Evolutionary conservation across 2,329 filamentous ascomycete species (phyloP).

Genomic region (Dothistroma pini): DNA sequence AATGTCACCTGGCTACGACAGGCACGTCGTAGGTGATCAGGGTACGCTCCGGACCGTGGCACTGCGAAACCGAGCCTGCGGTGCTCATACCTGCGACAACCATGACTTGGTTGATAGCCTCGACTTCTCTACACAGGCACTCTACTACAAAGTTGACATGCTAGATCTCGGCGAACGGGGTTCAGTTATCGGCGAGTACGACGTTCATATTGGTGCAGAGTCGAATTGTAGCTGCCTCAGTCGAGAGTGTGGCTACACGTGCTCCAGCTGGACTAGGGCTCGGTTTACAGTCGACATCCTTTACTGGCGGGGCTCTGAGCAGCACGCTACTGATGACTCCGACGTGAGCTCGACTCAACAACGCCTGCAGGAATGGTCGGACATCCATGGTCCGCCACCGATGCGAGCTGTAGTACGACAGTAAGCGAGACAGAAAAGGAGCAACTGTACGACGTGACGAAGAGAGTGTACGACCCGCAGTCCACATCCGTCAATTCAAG

Average conservation of each 20-base stretch:
- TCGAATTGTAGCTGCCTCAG: neutral
- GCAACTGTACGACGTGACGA: too few relatives aligned
- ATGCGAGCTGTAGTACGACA: too few relatives aligned
- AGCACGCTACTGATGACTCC: neutral
- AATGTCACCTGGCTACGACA: neutral
- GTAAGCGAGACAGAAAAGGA: too few relatives aligned
- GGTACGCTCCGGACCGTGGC: neutral
- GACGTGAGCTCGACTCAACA: neutral
- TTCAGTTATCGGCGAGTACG: neutral
- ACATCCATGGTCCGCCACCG: too few relatives aligned
- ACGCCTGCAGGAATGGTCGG: too few relatives aligned
- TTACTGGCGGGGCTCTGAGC: neutral
- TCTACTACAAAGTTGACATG: neutral
- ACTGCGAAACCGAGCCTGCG: neutral
- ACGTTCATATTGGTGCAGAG: neutral
- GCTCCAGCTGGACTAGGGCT: neutral
- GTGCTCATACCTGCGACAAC: neutral
- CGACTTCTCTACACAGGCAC: neutral
- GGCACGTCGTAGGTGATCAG: neutral
- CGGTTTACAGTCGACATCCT: neutral
- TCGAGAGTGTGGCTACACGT: neutral
- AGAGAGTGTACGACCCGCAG: too few relatives aligned
- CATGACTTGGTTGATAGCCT: neutral
- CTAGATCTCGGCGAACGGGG: neutral
- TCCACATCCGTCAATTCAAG: too few relatives aligned